Evolutionary conservation across 495 filamentous ascomycete species (phyloP).

Genomic region (Penicillium salamii): DNA sequence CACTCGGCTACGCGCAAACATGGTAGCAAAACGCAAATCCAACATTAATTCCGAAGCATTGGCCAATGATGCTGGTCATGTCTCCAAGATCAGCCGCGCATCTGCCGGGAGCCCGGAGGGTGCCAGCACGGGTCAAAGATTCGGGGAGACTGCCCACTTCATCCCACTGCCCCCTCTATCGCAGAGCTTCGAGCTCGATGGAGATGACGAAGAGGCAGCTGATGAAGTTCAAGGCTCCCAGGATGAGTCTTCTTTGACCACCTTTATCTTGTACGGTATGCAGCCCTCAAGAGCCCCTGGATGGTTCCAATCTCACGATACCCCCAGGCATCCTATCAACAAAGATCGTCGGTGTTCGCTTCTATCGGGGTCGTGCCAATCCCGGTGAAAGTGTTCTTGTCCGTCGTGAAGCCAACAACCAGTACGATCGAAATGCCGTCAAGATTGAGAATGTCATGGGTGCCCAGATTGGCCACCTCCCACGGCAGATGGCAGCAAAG

Average conservation of each 20-base stretch:
- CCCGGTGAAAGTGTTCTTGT: constrained; percentile 69
- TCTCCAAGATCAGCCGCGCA: constrained; percentile 13
- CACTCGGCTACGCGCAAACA: neutral
- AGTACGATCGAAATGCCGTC: constrained; percentile 77
- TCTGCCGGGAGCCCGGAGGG: neutral
- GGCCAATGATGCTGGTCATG: constrained; percentile 19
- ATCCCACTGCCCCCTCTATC: constrained; percentile 34
- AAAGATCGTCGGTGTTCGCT: constrained; percentile 80
- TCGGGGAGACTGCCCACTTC: constrained; percentile 35
- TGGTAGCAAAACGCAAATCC: constrained; percentile 21
- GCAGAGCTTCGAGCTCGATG: constrained; percentile 28
- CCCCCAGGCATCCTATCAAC: constrained; percentile 40
- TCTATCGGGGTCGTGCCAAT: constrained; percentile 70
- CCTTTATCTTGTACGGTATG: constrained; percentile 52
- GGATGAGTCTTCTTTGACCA: constrained; percentile 41
- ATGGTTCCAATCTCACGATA: no score
- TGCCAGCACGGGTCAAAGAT: constrained; percentile 24
- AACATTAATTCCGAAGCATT: constrained; percentile 15
- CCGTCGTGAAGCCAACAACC: constrained; percentile 66
- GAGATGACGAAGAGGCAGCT: constrained; percentile 38
- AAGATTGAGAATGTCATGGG: constrained; percentile 76
- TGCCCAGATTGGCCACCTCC: constrained; percentile 78
- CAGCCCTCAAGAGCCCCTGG: neutral
- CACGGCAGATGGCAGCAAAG: constrained; percentile 60
- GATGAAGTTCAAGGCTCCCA: constrained; percentile 33